Percentiles rank a stretch among this genome's conserved stretches.
phyloP scores from a whole-genome alignment of 2,329 filamentous ascomycete genomes.

The Peltaster fructicola region DNA sequence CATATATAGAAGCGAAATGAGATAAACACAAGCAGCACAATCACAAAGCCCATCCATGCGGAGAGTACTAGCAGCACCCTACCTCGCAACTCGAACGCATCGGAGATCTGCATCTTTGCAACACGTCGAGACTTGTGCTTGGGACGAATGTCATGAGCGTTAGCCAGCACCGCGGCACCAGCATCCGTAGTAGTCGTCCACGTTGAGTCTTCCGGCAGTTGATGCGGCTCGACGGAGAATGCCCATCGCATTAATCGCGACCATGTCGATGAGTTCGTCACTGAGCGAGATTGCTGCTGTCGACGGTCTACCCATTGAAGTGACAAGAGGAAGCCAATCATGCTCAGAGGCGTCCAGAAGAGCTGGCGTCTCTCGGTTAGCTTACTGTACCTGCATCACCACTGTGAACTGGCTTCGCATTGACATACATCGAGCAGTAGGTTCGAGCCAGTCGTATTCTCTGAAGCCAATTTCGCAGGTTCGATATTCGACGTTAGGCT shows the following conservation, averaged over 20 bases:
- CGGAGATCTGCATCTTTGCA: conserved; percentile 42
- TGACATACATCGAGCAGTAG: background rate
- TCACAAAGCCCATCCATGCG: conserved; percentile 15
- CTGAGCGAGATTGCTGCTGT: conserved; percentile 31
- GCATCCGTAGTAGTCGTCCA: conserved; percentile 19
- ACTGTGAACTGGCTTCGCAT: conserved; percentile 3
- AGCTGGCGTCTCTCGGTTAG: too few relatives aligned
- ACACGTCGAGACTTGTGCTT: conserved; percentile 33
- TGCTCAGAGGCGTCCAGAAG: conserved; percentile 44
- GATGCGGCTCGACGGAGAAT: conserved; percentile 27
- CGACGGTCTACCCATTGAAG: conserved; percentile 44
- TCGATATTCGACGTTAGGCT: conserved; percentile 7
- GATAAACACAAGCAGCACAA: conserved; percentile 5
- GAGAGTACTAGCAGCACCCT: conserved; percentile 36
- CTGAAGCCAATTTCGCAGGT: too few relatives aligned
- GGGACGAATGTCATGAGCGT: conserved; percentile 2
- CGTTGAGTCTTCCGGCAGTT: conserved; percentile 17
- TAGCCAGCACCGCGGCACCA: conserved; percentile 9
- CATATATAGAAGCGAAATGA: too few relatives aligned
- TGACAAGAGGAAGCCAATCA: conserved; percentile 47
- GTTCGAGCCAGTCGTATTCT: conserved; percentile 3
- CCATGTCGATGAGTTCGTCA: conserved; percentile 21
- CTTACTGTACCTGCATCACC: conserved; percentile 1
- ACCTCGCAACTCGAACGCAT: conserved; percentile 44
- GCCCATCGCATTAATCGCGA: conserved; percentile 18